Conservation (phyloP, 176 grass and related monocot genomes). For the Carex myosuroides region DNA sequence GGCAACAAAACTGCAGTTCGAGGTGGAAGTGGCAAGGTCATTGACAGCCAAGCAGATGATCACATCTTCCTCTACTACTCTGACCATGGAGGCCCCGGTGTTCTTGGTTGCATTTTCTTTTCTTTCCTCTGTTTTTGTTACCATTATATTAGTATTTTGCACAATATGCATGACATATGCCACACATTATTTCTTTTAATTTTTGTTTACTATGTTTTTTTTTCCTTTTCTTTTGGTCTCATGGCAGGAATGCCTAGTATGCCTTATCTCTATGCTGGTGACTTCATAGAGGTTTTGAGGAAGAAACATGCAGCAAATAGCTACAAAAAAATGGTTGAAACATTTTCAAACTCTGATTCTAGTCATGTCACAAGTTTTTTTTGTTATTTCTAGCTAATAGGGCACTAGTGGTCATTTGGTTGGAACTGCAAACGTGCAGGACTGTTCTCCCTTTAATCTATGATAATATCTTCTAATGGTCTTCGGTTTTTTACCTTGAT, state of each 20-base stretch:
- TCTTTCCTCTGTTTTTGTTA: background rate
- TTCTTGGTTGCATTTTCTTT: conserved; percentile 51
- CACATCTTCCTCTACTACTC: conserved; percentile 97
- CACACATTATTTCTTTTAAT: background rate
- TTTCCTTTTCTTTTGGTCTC: background rate
- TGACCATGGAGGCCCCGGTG: conserved; percentile 90
- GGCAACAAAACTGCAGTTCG: conserved; percentile 62
- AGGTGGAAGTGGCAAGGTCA: conserved; percentile 90
- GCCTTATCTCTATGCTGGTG: conserved; percentile 68
- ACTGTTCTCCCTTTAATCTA: background rate
- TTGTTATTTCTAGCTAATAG: background rate
- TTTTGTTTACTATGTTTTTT: conserved; percentile 9
- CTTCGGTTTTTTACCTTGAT: background rate
- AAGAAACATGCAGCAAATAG: conserved; percentile 70
- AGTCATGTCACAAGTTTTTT: background rate
- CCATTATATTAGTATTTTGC: background rate
- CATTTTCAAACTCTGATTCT: background rate
- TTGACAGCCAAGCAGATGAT: conserved; percentile 74
- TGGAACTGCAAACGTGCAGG: background rate
- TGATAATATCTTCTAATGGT: background rate
- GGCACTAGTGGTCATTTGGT: background rate
- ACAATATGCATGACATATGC: background rate
- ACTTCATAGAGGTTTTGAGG: conserved; percentile 69
- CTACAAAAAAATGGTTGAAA: conserved; percentile 82
- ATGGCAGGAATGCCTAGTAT: conserved; percentile 69